A percentile compares a stretch with the other conserved stretches of the same genome.
phyloP scores from a whole-genome alignment of 208 protist species.

The Crithidia fasciculata region DNA sequence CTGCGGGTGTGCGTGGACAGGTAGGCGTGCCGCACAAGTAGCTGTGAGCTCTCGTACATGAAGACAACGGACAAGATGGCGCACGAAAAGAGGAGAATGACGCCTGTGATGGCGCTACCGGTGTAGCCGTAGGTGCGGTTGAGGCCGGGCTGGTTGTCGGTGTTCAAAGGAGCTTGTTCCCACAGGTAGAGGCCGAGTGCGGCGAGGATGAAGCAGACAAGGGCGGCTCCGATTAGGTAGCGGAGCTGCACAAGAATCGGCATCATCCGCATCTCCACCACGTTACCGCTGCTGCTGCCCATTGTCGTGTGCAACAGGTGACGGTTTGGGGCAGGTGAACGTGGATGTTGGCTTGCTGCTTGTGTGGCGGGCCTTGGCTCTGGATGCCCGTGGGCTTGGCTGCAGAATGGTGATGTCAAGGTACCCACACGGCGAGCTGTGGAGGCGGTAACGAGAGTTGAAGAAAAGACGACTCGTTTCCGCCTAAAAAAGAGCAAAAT shows the following conservation, averaged over 20 bases:
- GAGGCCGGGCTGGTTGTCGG: slow-evolving; percentile 1
- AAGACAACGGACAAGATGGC: background rate
- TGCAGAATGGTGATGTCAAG: too few relatives aligned
- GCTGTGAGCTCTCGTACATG: slow-evolving; percentile 18
- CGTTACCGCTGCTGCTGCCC: background rate
- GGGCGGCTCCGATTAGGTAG: slow-evolving; percentile 15
- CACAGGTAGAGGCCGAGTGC: slow-evolving; percentile 11
- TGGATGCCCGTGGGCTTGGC: too few relatives aligned
- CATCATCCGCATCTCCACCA: slow-evolving; percentile 3
- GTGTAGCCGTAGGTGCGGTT: slow-evolving; percentile 27
- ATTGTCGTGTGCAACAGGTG: background rate
- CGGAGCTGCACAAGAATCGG: slow-evolving; percentile 14
- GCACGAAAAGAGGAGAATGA: slow-evolving; percentile 17
- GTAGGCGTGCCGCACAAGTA: slow-evolving; percentile 20
- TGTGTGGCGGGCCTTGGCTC: too few relatives aligned
- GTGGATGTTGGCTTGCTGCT: too few relatives aligned
- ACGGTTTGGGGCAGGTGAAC: too few relatives aligned
- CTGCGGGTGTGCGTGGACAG: background rate
- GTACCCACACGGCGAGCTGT: too few relatives aligned
- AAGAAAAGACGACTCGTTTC: too few relatives aligned
- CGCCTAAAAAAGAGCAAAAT: too few relatives aligned
- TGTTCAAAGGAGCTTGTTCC: slow-evolving; percentile 5
- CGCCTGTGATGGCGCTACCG: background rate
- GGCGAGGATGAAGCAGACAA: slow-evolving; percentile 18
- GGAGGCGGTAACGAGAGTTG: too few relatives aligned